These are phyloP conservation scores for Hyphopichia khmerensis DNA, from an alignment of 1,139 yeast genomes.

Conservation along the genomic window DNA sequence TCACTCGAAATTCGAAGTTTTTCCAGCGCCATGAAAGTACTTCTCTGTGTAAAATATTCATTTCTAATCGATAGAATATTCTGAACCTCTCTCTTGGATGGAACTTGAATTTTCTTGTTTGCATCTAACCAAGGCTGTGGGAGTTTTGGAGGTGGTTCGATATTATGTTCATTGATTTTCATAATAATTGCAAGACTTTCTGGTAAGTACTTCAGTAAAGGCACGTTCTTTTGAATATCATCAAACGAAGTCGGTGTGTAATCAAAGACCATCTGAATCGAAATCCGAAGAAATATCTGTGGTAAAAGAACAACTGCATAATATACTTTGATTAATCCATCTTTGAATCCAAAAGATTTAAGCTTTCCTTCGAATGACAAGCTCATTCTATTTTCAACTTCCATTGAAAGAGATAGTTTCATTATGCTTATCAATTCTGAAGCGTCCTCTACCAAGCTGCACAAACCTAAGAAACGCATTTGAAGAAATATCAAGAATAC, in stretches of 20 bases:
- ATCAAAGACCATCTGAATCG: conserved; percentile 4
- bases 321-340: background rate
- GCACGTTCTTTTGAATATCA: conserved; percentile 12
- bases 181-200: conserved; percentile 18
- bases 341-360: background rate
- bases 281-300: conserved; percentile 3
- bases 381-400: background rate
- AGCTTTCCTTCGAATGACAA: background rate
- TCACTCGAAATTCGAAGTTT: conserved; percentile 35
- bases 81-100: conserved; percentile 31
- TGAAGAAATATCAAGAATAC: conserved; percentile 2
- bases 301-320: conserved; percentile 2
- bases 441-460: background rate
- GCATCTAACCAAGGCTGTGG: conserved; percentile 45
- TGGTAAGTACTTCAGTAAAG: conserved; percentile 14
- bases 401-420: background rate
- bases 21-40: conserved; percentile 41
- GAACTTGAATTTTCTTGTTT: conserved; percentile 34
- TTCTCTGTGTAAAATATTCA: conserved; percentile 37
- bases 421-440: background rate
- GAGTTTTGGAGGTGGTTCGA: conserved; percentile 32
- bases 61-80: conserved; percentile 26
- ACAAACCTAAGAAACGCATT: background rate
- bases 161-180: conserved; percentile 9
- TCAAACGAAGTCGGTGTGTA: conserved; percentile 10